Evolutionary conservation across 2,329 filamentous ascomycete species (phyloP), one percentile per base, ranked within the genome.

Genomic region (Botrytis porri): DNA sequence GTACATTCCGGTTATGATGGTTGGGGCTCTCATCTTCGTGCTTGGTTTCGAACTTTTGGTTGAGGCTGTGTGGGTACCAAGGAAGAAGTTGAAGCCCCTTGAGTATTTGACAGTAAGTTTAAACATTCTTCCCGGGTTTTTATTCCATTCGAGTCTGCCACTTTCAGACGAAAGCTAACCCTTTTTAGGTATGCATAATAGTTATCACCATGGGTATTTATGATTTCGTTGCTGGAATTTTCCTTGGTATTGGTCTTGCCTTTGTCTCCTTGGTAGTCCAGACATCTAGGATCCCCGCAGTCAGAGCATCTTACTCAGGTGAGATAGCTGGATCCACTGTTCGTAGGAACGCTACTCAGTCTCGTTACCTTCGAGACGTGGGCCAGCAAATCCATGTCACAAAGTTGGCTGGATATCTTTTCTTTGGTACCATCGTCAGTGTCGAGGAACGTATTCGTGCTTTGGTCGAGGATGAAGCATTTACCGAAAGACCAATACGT

Each of bases 391-490:
- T 97, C 48, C 92, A 93, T 73, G 90, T 98, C 67, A 92, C 97
- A 79, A 98, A 98, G 82, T 87, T 99, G 25, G 92, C 93, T 0
- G 95, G 96, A 0, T 98, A 95, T 80, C 88, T 99, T n/a, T 99
- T 99, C 85, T 99, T 99, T 77, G 96, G 96, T 25, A 98, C 95
- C 4, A 97, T 99, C 76, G 95, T 98, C 70, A 94, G 93, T 65
- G 95, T 99, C 0, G 96, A 99, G 82, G 92, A 93, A 75, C 92
- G 92, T 76, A 95, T 98, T 75, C 89, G 95, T 35, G 89, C 87
- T 6, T 84, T 98, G 45, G 90, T 98, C 64, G 91, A 95, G 41
- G 94, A 97, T 43, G 90, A 95, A 75, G 88, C 90, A 3, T 98
- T 98, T 80, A 85, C 86, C 39, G 85, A 89, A 76, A 88, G 90